Evolutionary conservation across 176 grass and related monocot genomes (phyloP), one percentile per base, ranked within the genome.

Genomic region (Thinopyrum elongatum): DNA sequence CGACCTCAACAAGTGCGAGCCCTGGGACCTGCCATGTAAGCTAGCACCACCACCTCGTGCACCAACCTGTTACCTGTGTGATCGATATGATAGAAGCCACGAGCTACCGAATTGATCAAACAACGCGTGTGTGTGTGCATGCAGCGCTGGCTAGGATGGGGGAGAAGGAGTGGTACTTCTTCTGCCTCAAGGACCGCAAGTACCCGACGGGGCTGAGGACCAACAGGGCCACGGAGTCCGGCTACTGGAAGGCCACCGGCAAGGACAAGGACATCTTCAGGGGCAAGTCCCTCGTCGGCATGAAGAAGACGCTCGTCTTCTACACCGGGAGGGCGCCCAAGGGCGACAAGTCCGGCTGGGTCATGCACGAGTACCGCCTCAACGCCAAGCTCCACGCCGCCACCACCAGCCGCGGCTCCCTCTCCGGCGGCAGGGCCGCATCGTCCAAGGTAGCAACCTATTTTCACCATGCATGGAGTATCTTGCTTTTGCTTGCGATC

Each of bases 231-330:
- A 96, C 94, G 13, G 75, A 77, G 67, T 65, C 88, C 21, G 94
- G 94, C 23, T 96, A 96, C 89, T 96, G 94, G 94, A 96, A 96
- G 87, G 91, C 94, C 27, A 96, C 94, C 4, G 94, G 91, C 30
- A 96, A 96, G 78, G 94, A 96, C 75, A 96, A 65, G 82, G 87
- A 88, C 74, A 92, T 91, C 38, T 83, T 86, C 65, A 85, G 84
- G 84, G 87, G 91, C 41, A 91, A 85, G 76, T 70, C 44, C 58
- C 85, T 95, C 73, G 88, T 95, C 39, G 96, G 96, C 34, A 94
- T 91, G 93, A 98, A 95, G 90, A 98, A 98, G 85, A 98, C 93
- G 42, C 93, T 98, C 78, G 96, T 98, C 58, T 98, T 98, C 93
- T 94, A 95, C 84, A 88, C 83, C 29, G 94, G 94, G 65, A 80